Percentiles rank a stretch among this genome's conserved stretches.
These are phyloP conservation scores for Rhizopogon salebrosus DNA, from an alignment of 768 basidiomycete species.

Conservation along the genomic window DNA sequence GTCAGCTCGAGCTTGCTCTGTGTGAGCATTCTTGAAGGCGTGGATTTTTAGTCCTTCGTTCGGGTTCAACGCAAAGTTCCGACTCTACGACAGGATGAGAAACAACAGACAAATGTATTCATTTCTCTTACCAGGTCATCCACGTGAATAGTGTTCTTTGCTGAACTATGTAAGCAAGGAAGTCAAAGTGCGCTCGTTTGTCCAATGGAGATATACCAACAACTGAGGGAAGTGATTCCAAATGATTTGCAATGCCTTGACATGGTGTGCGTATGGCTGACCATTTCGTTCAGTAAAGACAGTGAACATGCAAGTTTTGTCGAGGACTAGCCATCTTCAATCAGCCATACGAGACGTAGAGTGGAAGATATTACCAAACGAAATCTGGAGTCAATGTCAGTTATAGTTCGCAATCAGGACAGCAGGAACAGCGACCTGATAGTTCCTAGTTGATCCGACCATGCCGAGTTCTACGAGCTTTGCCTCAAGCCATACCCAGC, in stretches of 20 bases:
- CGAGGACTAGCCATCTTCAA: constrained; percentile 51
- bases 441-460: constrained; percentile 64
- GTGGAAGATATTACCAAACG: constrained; percentile 44
- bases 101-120: not conserved
- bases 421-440: constrained; percentile 45
- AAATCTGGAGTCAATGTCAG: constrained; percentile 36
- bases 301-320: constrained; percentile 86
- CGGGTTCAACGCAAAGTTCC: constrained; percentile 88
- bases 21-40: constrained; percentile 77
- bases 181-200: not conserved
- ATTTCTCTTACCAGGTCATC: constrained; percentile 66
- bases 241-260: constrained; percentile 79
- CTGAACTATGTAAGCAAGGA: constrained; percentile 39
- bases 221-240: constrained; percentile 86
- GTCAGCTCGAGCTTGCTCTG: constrained; percentile 55
- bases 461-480: constrained; percentile 86
- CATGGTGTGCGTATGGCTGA: constrained; percentile 74
- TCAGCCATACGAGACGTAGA: not conserved
- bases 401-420: not conserved
- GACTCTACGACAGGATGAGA: constrained; percentile 37
- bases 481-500: constrained; percentile 86
- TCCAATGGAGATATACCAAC: constrained; percentile 30
- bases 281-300: constrained; percentile 73
- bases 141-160: constrained; percentile 78
- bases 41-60: constrained; percentile 78